Conservation (phyloP, 2,329 filamentous ascomycete species). For the Zymoseptoria passerinii region DNA sequence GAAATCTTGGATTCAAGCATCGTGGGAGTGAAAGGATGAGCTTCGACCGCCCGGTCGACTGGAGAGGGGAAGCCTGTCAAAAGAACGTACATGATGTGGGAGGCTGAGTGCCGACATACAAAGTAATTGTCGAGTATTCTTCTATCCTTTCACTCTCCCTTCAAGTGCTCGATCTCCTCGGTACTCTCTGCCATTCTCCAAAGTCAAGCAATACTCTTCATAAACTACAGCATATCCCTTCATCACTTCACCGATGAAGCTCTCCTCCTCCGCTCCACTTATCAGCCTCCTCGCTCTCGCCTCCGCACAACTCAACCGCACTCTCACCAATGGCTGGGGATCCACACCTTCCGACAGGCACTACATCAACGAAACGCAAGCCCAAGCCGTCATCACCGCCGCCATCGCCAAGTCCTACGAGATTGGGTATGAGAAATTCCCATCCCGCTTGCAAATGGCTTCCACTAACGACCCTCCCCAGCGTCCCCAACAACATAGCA, state of each 20-base stretch:
- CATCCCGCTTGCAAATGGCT: not conserved
- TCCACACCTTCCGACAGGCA: conserved; percentile 18
- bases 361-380: conserved; percentile 20
- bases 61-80: not conserved
- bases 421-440: not conserved
- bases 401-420: conserved; percentile 13
- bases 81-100: not conserved
- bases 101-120: not conserved
- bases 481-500: conserved; percentile 24
- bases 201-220: no score
- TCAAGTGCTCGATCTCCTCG: no score
- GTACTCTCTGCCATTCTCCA: no score
- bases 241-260: not conserved
- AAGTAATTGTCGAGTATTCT: not conserved
- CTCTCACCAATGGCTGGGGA: conserved; percentile 20
- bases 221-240: no score
- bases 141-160: no score
- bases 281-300: not conserved
- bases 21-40: no score
- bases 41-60: not conserved
- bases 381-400: conserved; percentile 18
- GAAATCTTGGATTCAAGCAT: no score
- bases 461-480: conserved; percentile 1
- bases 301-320: conserved; percentile 15
- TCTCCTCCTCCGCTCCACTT: not conserved